Base-by-base conservation (phyloP, 441 rosid species). In the Gossypium schwendimanii region DNA sequence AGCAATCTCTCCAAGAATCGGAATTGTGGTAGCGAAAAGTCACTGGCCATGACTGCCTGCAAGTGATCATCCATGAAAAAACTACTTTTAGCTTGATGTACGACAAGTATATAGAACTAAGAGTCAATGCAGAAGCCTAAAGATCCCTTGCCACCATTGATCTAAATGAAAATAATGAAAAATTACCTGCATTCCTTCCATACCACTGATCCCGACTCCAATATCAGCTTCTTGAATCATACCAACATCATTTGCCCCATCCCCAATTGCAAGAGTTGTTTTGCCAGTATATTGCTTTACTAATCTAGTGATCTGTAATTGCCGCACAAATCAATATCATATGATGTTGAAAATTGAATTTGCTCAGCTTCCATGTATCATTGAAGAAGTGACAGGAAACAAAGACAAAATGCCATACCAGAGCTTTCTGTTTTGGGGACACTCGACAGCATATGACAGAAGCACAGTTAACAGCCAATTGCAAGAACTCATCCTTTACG, bases 171-270 rank as follows among this genome's bases (percentile, higher is more conserved):
- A 58, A n/a, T 28, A 28, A 44, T 18, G 57, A 70, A 26, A 39
- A 39, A 14, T 73, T 53, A 87, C 94, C 84, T 87, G 92, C 95
- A 86, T 89, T 70, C 94, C 92, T 78, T 89, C 94, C 78, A 85
- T 76, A 36, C 92, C 94, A 47, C 92, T 89, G 75, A 89, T 89
- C 24, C 96, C 93, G 24, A 90, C 84, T 54, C 96, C 93, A 66
- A 90, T 87, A 74, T 88, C 96, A 20, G 96, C 96, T 88, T 88
- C 93, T 81, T 90, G 96, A 84, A 88, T 88, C 96, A 90, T 90
- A 39, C 95, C 95, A n/a, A 90, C 92, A 69, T 90, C 95, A 60
- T 90, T 90, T 72, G 95, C 95, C 0, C 92, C 92, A 33, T 90
- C 95, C 8, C 95, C 92, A n/a, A 87, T 83, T 23, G 95, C 92